Percentiles rank a stretch among this genome's conserved stretches.
These are phyloP conservation scores for Hagleromyces aurorensis DNA, from an alignment of 805 yeast species.

Conservation along the genomic window DNA sequence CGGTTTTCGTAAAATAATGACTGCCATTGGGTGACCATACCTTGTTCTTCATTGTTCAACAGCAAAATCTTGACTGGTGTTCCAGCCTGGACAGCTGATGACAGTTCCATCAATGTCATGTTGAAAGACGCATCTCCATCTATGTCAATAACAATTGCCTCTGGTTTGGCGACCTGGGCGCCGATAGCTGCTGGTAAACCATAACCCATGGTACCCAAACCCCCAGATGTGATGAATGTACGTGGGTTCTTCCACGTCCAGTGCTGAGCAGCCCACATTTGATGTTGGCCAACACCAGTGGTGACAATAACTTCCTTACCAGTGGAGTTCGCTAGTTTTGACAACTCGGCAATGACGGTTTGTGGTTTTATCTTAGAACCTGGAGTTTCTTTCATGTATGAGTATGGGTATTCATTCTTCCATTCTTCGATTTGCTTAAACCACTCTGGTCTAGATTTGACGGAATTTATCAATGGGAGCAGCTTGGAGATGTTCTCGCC, in stretches of 20 bases:
- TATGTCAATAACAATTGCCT: slow-evolving; percentile 88
- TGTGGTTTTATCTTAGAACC: slow-evolving; percentile 85
- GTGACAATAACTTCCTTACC: slow-evolving; percentile 78
- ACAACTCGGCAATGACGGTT: slow-evolving; percentile 73
- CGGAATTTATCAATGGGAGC: slow-evolving; percentile 60
- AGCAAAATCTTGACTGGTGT: slow-evolving; percentile 87
- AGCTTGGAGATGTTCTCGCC: slow-evolving; percentile 65
- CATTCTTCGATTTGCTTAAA: slow-evolving; percentile 62
- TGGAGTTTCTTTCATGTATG: slow-evolving; percentile 72
- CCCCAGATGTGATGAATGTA: slow-evolving; percentile 95
- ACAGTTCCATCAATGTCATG: slow-evolving; percentile 91
- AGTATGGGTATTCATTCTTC: slow-evolving; percentile 82
- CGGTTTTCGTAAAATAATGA: slow-evolving; percentile 93
- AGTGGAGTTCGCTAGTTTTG: slow-evolving; percentile 51
- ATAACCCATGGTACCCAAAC: slow-evolving; percentile 97
- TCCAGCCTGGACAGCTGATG: slow-evolving; percentile 88
- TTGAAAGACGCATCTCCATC: slow-evolving; percentile 99
- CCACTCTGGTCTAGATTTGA: slow-evolving; percentile 73
- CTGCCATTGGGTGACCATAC: slow-evolving; percentile 99
- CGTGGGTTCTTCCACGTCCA: slow-evolving; percentile 92
- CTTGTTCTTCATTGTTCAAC: slow-evolving; percentile 96
- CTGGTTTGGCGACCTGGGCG: slow-evolving; percentile 94
- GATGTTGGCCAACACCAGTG: slow-evolving; percentile 99
- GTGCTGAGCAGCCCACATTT: slow-evolving; percentile 99
- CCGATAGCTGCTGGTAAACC: slow-evolving; percentile 98